Base-by-base conservation (phyloP, 257 asterid species). In the Jaltomata sinuosa region DNA sequence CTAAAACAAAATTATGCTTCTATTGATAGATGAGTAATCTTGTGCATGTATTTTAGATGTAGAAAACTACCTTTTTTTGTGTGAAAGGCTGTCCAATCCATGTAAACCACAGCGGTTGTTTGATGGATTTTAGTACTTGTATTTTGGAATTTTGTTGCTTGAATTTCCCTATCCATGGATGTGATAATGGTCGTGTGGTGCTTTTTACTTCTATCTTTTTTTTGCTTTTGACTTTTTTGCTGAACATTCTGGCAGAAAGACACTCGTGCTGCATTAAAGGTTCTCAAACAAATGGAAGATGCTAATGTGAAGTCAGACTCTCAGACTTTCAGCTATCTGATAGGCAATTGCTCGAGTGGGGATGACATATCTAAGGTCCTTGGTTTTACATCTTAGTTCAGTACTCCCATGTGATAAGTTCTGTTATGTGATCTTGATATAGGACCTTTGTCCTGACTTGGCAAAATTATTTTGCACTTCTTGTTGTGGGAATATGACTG, bases 261-360 rank as follows among this genome's bases (percentile, higher is more conserved):
- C 85, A 38, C 85, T 55, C n/a, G 7, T 11, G 87, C 92, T 84
- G 99, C 92, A 71, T 83, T 80, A 74, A 68, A 45, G 65, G 97
- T 93, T 89, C 95, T 95, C 88, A 89, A 89, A 89, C 92, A 89
- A 90, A 95, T 97, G 98, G 93, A 92, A 90, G 91, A 89, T 64
- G 97, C 94, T 62, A 88, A 87, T 83, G 95, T 97, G 85, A 89
- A 94, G 88, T 96, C 97, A 77, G 92, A 97, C 85, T 87, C 96
- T 84, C 55, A 85, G 54, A 97, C 98, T 84, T 97, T 92, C 91
- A 87, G 97, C 89, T 89, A 92, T 87, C 98, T 97, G 85, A 91
- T 95, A 77, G 19, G 36, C 84, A 94, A 88, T 90, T 88, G 95
- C 87, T 88, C 50, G 85, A 79, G 87, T 25, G 97, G 89, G 90